Percentiles rank a stretch among this genome's conserved stretches.
These are phyloP conservation scores for Aspergillus awamori DNA, from an alignment of 2,329 filamentous ascomycete species.

Conservation along the genomic window DNA sequence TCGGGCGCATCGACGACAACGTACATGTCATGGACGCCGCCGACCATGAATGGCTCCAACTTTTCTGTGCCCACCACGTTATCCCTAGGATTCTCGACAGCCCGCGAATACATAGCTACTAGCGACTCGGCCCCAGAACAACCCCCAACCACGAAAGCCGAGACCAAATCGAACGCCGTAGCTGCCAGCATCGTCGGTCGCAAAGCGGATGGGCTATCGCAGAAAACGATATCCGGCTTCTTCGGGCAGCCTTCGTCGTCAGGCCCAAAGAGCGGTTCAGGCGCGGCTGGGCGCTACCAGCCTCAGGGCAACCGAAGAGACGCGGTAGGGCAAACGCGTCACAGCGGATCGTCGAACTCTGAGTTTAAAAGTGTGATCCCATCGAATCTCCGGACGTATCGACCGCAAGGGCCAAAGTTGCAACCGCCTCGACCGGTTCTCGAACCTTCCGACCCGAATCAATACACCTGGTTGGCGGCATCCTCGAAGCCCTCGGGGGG, in stretches of 20 bases:
- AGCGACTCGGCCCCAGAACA: conserved; percentile 27
- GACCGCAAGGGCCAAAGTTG: conserved; percentile 36
- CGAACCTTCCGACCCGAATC: conserved; percentile 33
- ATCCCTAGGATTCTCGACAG: conserved; percentile 64
- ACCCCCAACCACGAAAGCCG: conserved; percentile 25
- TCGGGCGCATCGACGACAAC: conserved; percentile 33
- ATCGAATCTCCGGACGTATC: conserved; percentile 29
- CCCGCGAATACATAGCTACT: conserved; percentile 56
- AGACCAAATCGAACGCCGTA: conserved; percentile 34
- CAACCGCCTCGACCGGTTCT: conserved; percentile 37
- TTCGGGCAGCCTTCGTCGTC: conserved; percentile 41
- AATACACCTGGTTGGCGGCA: conserved; percentile 41
- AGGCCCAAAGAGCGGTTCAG: conserved; percentile 21
- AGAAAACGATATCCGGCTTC: conserved; percentile 58
- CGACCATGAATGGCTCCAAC: conserved; percentile 63
- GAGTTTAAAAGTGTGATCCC: conserved; percentile 24
- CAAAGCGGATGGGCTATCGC: conserved; percentile 48
- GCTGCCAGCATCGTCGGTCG: conserved; percentile 30
- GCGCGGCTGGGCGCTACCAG: conserved; percentile 16
- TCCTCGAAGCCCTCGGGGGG: conserved; percentile 27
- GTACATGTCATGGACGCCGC: conserved; percentile 50
- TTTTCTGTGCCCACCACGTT: conserved; percentile 42
- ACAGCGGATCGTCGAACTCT: conserved; percentile 10
- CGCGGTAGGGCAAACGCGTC: conserved; percentile 12
- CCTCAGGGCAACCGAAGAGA: conserved; percentile 16